Conservation (phyloP, 2,329 filamentous ascomycete species). For the Coleophoma cylindrospora region DNA sequence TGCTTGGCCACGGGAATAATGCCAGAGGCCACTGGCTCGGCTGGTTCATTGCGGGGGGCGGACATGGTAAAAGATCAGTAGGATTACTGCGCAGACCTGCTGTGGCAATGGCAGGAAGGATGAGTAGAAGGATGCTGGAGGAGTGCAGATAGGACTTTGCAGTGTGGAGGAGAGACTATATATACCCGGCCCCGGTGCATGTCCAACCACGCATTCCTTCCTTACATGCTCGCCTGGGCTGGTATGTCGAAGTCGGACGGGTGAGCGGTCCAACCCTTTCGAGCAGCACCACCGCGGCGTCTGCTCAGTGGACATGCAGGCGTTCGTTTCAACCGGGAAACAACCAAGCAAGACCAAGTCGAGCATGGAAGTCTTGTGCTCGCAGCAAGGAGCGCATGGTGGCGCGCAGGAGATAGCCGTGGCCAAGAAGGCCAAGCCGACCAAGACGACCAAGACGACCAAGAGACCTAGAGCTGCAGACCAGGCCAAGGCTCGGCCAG, state of each 20-base stretch:
- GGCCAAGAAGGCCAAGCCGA: neutral
- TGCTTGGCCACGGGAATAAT: slow-evolving; percentile 61
- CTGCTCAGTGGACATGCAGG: neutral
- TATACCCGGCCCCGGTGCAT: neutral
- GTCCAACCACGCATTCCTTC: too few species aligned
- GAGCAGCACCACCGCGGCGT: neutral
- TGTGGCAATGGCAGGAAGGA: neutral
- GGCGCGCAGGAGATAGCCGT: neutral
- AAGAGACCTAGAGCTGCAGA: neutral
- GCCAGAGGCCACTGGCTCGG: slow-evolving; percentile 64
- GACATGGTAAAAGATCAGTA: neutral
- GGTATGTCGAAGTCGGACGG: too few species aligned
- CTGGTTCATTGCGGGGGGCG: slow-evolving; percentile 30
- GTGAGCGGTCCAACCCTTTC: too few species aligned
- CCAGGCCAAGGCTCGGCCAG: neutral
- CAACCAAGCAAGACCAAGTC: neutral
- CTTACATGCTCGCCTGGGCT: too few species aligned
- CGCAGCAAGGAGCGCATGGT: neutral
- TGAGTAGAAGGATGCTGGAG: neutral
- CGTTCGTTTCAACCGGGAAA: neutral
- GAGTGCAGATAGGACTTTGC: neutral
- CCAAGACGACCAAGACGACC: neutral
- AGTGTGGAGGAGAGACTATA: neutral
- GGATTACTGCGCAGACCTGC: neutral
- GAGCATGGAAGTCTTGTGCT: neutral